Base-by-base conservation (phyloP, 108 stramenopile genomes). In the Cyclostephanos invisitatus region DNA sequence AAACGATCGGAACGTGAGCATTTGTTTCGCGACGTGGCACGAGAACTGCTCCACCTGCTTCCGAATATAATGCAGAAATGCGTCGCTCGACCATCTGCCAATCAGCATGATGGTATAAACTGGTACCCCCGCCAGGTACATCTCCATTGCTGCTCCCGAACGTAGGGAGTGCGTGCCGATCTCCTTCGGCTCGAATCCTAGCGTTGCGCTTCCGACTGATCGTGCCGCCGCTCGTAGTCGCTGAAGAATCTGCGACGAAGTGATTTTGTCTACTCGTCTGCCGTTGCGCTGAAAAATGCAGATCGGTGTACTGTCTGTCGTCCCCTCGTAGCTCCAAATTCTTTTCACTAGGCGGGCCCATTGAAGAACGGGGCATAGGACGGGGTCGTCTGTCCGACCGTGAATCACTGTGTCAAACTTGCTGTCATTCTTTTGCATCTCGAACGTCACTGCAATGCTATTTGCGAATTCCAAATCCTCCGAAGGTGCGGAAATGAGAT, bases 111-210 rank as follows among this genome's bases (percentile, higher is more conserved):
- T 74, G 29, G 27, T 37, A 48, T 40, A 74, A 18, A 46, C 21
- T 1, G 73, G 74, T 0, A 20, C 12, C 21, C 61, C 24, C 0
- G 40, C 74, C 0, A 75, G 66, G 37, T 25, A 66, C 67, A 75
- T 68, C 8, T 54, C 37, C 67, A 75, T 75, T 32, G 74, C 74
- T n/a, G 35, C 55, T 1, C 67, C 74, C 0, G 54, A 75, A 9
- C 74, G 25, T 14, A 60, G 58, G 42, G 74, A 75, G 36, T 75
- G 74, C 3, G 74, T 68, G 1, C 74, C 74, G 6, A 75, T 20
- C 9, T 75, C 67, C 2, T 66, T 42, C 6, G 25, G 37, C 14
- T 38, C 38, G 8, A 64, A 36, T 1, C 67, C 56, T 15, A 75
- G 62, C 10, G 4, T 40, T n/a, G 21, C 74, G 20, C 68, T 38